Conservation (phyloP, 2,329 filamentous ascomycete genomes). For the Colletotrichum tamarilloi region DNA sequence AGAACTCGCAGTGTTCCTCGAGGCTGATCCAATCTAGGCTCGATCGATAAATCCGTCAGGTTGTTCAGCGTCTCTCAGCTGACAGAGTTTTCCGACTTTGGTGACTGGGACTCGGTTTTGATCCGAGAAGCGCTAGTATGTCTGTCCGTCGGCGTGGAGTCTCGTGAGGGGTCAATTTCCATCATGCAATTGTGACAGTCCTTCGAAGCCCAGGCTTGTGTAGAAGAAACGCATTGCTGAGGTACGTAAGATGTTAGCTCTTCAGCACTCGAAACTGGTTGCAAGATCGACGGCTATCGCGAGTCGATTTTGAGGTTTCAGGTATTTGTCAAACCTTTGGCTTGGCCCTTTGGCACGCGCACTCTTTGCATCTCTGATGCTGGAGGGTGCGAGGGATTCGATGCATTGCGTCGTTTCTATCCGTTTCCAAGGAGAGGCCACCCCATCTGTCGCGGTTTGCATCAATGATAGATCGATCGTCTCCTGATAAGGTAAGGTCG, state of each 20-base stretch:
- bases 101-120: background rate
- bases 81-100: background rate
- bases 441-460: background rate
- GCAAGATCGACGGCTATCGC: too few relatives aligned
- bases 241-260: background rate
- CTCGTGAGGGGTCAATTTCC: background rate
- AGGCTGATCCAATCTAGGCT: background rate
- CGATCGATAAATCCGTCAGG: background rate
- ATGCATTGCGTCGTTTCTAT: background rate
- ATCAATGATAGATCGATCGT: background rate
- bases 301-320: background rate
- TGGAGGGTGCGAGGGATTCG: background rate
- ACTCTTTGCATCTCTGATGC: constrained; percentile 1
- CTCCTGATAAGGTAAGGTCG: background rate
- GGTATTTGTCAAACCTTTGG: background rate
- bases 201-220: background rate
- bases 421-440: background rate
- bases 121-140: background rate
- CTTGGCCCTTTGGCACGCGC: background rate
- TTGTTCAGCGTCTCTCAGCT: background rate
- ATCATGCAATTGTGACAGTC: background rate
- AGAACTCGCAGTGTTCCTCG: too few relatives aligned
- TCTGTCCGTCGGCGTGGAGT: background rate
- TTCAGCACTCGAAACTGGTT: background rate
- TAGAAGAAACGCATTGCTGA: background rate